Percentiles rank a stretch among this genome's conserved stretches.
Conservation (phyloP, 352 stramenopile species). For the Phytophthora lateralis region DNA sequence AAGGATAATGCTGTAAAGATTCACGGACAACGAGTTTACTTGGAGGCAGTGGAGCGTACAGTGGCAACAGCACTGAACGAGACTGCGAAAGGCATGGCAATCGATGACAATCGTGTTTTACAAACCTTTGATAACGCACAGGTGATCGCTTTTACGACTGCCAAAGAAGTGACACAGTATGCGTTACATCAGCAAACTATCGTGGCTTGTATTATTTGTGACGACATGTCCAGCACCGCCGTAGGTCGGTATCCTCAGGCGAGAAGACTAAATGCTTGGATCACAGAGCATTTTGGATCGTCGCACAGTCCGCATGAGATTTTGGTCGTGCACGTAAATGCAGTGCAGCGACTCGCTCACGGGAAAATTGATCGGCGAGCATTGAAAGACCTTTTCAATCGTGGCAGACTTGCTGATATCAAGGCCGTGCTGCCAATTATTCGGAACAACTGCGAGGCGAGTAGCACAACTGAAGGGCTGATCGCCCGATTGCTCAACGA, state of each 20-base stretch:
- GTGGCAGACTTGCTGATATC: background rate
- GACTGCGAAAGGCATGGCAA: background rate
- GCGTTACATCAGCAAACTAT: slow-evolving; percentile 21
- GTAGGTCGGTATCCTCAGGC: slow-evolving; percentile 14
- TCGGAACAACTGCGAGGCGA: background rate
- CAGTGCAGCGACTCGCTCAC: slow-evolving; percentile 34
- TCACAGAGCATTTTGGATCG: slow-evolving; percentile 35
- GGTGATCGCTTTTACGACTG: slow-evolving; percentile 30
- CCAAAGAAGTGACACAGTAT: slow-evolving; percentile 20
- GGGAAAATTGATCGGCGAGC: slow-evolving; percentile 49
- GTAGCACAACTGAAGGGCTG: slow-evolving; percentile 5
- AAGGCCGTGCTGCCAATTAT: background rate
- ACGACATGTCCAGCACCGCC: background rate
- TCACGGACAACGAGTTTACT: slow-evolving; percentile 51
- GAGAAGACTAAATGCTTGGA: slow-evolving; percentile 32
- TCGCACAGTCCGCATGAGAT: slow-evolving; percentile 39
- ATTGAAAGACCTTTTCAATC: slow-evolving; percentile 24
- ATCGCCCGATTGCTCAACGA: slow-evolving; percentile 17
- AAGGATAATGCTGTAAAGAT: slow-evolving; percentile 61
- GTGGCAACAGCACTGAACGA: slow-evolving; percentile 27
- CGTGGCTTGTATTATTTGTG: slow-evolving; percentile 31
- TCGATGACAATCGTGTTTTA: background rate
- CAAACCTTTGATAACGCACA: background rate
- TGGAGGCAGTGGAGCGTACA: slow-evolving; percentile 53
- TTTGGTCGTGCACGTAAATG: slow-evolving; percentile 11